Percentiles rank a stretch among this genome's conserved stretches.
Evolutionary conservation across 768 basidiomycete genomes (phyloP).

Genomic region (Pleurotus cornucopiae): DNA sequence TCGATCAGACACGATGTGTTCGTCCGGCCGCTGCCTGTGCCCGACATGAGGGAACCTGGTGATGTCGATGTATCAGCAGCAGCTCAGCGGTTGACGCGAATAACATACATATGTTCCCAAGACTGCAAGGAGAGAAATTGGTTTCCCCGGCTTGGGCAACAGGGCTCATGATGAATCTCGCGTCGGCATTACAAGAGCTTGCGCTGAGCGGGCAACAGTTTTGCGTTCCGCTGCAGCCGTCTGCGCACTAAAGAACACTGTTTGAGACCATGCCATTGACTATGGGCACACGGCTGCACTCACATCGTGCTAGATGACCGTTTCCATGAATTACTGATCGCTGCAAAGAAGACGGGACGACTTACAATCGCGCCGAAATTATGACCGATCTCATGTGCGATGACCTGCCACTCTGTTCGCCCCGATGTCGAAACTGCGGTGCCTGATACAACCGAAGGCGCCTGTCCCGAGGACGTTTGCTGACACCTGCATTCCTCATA

Average conservation of each 20-base stretch:
- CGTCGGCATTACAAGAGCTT: conserved; percentile 56
- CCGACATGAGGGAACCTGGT: conserved; percentile 61
- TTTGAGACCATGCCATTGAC: background rate
- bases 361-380: conserved; percentile 88
- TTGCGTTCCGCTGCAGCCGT: conserved; percentile 53
- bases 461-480: conserved; percentile 40
- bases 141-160: conserved; percentile 61
- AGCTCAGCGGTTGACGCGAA: conserved; percentile 2
- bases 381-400: conserved; percentile 81
- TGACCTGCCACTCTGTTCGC: conserved; percentile 76
- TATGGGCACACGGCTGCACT: conserved; percentile 13
- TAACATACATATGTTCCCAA: conserved; percentile 77
- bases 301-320: conserved; percentile 51
- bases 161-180: conserved; percentile 81
- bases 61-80: background rate
- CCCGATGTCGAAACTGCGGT: conserved; percentile 80
- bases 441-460: conserved; percentile 61
- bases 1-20: conserved; percentile 68
- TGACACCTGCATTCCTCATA: conserved; percentile 40
- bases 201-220: conserved; percentile 69
- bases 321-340: conserved; percentile 10
- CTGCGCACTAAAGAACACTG: conserved; percentile 44
- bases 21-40: conserved; percentile 35
- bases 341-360: conserved; percentile 15
- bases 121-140: conserved; percentile 70